These are phyloP conservation scores for Cymbopogon flexuosus DNA, from an alignment of 202 grass and related monocot species.

Conservation along the genomic window DNA sequence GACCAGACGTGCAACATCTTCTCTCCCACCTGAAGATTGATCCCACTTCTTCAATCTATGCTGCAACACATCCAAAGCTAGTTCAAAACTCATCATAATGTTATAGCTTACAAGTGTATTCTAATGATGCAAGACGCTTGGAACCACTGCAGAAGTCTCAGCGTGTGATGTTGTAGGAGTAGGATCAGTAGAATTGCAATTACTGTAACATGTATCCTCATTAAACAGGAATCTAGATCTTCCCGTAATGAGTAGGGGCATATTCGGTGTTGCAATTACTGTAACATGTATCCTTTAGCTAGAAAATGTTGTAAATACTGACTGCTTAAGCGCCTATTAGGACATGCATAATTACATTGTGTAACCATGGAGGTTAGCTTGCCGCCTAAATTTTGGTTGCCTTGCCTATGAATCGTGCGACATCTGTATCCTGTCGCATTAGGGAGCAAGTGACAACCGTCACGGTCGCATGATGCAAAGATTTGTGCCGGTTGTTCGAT, in stretches of 20 bases:
- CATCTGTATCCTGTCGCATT: background rate
- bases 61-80: conserved; percentile 91
- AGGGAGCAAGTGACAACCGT: background rate
- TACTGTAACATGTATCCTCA: background rate
- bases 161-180: background rate
- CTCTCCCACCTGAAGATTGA: conserved; percentile 79
- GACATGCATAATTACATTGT: background rate
- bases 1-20: conserved; percentile 91
- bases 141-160: background rate
- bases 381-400: background rate
- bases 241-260: background rate
- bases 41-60: conserved; percentile 75
- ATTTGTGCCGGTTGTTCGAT: conserved; percentile 9
- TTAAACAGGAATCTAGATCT: background rate
- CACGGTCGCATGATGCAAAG: background rate
- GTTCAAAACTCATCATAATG: conserved; percentile 51
- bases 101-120: background rate
- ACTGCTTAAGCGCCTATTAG: background rate
- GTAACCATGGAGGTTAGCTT: background rate
- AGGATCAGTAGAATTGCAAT: background rate
- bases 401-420: background rate
- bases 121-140: background rate
- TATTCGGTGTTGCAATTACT: background rate
- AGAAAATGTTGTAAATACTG: conserved; percentile 25
- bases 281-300: background rate